These are phyloP conservation scores for Baorangia bicolor DNA, from an alignment of 768 basidiomycete genomes.

Conservation along the genomic window DNA sequence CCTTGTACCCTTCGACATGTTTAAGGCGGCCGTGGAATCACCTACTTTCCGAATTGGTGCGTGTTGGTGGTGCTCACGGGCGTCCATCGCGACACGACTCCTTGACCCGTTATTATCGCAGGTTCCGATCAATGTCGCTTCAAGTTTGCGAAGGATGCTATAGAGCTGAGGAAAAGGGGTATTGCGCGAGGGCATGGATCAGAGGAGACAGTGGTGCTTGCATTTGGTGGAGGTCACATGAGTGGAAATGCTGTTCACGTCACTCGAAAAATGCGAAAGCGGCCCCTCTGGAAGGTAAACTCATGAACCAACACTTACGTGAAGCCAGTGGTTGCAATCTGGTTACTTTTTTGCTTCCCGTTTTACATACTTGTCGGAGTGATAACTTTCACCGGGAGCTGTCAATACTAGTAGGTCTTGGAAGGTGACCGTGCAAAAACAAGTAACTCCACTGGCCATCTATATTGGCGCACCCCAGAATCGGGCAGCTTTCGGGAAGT, in stretches of 20 bases:
- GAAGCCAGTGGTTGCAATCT: slow-evolving; percentile 19
- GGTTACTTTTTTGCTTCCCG: slow-evolving; percentile 16
- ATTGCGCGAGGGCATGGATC: slow-evolving; percentile 66
- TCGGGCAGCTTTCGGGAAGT: slow-evolving; percentile 22
- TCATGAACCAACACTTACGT: slow-evolving; percentile 52
- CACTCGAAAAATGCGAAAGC: slow-evolving; percentile 83
- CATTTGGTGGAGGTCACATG: slow-evolving; percentile 72
- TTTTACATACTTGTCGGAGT: slow-evolving; percentile 23
- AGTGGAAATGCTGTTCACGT: slow-evolving; percentile 80
- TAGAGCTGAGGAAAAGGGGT: slow-evolving; percentile 80
- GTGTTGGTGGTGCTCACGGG: slow-evolving; percentile 21
- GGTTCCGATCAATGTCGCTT: slow-evolving; percentile 85
- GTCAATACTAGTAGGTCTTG: slow-evolving; percentile 1
- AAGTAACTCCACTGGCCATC: background rate
- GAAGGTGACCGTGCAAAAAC: slow-evolving; percentile 3
- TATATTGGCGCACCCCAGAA: slow-evolving; percentile 6
- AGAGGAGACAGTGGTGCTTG: slow-evolving; percentile 90
- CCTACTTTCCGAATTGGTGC: slow-evolving; percentile 77
- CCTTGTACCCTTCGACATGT: slow-evolving; percentile 82
- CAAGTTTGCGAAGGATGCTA: slow-evolving; percentile 88
- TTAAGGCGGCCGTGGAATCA: slow-evolving; percentile 79
- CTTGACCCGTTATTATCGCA: slow-evolving; percentile 32
- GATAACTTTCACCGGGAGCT: slow-evolving; percentile 4
- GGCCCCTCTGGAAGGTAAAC: slow-evolving; percentile 79
- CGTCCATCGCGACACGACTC: background rate